A percentile compares a stretch with the other conserved stretches of the same genome.
Evolutionary conservation across 2,329 filamentous ascomycete species (phyloP).

Genomic region (Dactylonectria estremocensis): DNA sequence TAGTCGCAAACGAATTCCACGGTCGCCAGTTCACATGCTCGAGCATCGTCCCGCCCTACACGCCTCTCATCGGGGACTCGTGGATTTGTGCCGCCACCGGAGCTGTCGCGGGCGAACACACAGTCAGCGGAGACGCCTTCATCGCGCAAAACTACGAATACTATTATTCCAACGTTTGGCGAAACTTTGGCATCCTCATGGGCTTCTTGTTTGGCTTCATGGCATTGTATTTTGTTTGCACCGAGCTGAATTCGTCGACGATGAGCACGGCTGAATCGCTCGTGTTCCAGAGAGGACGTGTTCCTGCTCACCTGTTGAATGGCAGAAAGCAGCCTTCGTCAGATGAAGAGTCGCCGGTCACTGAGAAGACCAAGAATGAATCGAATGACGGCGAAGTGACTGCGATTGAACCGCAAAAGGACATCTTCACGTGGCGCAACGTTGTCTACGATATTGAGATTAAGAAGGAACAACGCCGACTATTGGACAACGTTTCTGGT

Average conservation of each 20-base stretch:
- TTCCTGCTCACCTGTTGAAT: constrained; percentile 60
- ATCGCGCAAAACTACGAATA: constrained; percentile 71
- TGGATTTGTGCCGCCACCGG: constrained; percentile 70
- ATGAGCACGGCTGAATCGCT: constrained; percentile 78
- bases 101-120: constrained; percentile 66
- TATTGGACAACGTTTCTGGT: constrained; percentile 85
- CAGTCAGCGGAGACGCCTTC: constrained; percentile 74
- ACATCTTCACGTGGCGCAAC: constrained; percentile 84
- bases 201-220: constrained; percentile 77
- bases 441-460: constrained; percentile 81
- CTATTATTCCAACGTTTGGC: constrained; percentile 71
- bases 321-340: constrained; percentile 46
- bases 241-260: constrained; percentile 76
- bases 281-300: constrained; percentile 73
- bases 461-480: constrained; percentile 78
- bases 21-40: constrained; percentile 71
- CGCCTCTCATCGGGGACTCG: constrained; percentile 58
- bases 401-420: constrained; percentile 61
- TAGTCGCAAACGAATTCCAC: constrained; percentile 82
- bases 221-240: constrained; percentile 72
- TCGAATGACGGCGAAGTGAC: constrained; percentile 42
- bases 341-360: constrained; percentile 50
- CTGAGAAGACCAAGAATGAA: constrained; percentile 42
- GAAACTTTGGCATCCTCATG: constrained; percentile 79
- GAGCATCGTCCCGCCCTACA: constrained; percentile 63